Evolutionary conservation across 371 early-diverging fungal genomes (phyloP).

Genomic region (Actinomortierella wolfii): DNA sequence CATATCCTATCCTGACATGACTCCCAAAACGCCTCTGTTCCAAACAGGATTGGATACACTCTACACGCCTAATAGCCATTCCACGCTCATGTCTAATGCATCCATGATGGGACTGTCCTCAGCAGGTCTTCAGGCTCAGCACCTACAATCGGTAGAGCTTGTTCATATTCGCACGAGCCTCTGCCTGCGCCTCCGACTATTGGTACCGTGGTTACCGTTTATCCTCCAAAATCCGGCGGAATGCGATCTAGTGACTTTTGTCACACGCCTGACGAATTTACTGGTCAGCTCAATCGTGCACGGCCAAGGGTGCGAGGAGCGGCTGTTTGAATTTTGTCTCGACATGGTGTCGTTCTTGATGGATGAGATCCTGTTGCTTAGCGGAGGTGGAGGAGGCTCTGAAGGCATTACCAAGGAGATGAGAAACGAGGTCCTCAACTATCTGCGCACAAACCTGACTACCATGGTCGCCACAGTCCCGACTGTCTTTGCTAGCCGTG

Average conservation of each 20-base stretch:
- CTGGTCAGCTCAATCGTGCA: conserved; percentile 59
- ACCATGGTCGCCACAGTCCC: conserved; percentile 53
- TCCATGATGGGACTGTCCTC: too few species aligned
- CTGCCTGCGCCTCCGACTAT: conserved; percentile 53
- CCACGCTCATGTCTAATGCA: too few species aligned
- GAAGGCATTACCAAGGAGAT: conserved; percentile 24
- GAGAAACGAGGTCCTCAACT: conserved; percentile 35
- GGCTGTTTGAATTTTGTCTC: conserved; percentile 63
- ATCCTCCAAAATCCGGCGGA: conserved; percentile 62
- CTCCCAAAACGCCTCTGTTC: too few species aligned
- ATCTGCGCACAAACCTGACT: conserved; percentile 34
- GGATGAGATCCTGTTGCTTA: conserved; percentile 48
- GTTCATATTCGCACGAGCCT: conserved; percentile 35
- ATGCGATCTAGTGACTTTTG: conserved; percentile 49
- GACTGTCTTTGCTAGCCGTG: conserved; percentile 57
- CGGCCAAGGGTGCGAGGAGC: conserved; percentile 66
- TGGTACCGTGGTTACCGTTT: conserved; percentile 59
- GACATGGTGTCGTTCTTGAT: conserved; percentile 63
- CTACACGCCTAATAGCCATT: too few species aligned
- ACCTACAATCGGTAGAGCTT: too few species aligned
- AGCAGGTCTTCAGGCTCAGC: too few species aligned
- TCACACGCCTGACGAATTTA: conserved; percentile 39
- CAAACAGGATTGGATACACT: too few species aligned
- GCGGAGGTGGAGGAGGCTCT: conserved; percentile 11
- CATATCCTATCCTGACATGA: too few species aligned